Percentiles rank a stretch among this genome's conserved stretches.
These are phyloP conservation scores for Xylaria sp. DNA, from an alignment of 2,329 filamentous ascomycete genomes.

Conservation along the genomic window DNA sequence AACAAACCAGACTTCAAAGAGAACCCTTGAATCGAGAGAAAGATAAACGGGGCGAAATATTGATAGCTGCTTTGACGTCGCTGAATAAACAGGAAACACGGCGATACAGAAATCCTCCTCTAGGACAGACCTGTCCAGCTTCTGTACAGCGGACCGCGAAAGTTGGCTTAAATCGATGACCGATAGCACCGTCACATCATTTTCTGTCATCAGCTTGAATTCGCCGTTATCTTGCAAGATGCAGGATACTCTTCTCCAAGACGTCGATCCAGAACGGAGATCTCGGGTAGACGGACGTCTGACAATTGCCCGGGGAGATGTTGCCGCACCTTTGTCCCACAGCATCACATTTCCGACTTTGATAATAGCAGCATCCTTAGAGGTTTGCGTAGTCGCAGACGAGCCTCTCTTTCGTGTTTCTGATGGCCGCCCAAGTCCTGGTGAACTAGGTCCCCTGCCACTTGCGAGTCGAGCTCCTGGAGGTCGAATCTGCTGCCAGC, in stretches of 20 bases:
- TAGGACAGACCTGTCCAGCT: conserved; percentile 88
- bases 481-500: conserved; percentile 81
- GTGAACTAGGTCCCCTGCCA: conserved; percentile 52
- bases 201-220: conserved; percentile 88
- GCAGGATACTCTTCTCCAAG: conserved; percentile 91
- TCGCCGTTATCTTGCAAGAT: conserved; percentile 95
- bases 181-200: conserved; percentile 81
- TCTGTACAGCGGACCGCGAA: conserved; percentile 88
- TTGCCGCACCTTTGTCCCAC: conserved; percentile 81
- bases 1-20: conserved; percentile 99
- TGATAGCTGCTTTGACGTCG: conserved; percentile 76
- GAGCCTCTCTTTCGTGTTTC: conserved; percentile 58
- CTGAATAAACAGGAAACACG: conserved; percentile 92
- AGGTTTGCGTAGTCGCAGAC: conserved; percentile 49
- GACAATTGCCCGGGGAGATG: conserved; percentile 66
- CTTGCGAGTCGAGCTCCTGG: conserved; percentile 65
- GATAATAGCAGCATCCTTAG: conserved; percentile 84
- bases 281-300: conserved; percentile 69
- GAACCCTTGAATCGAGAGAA: conserved; percentile 82
- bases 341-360: conserved; percentile 92
- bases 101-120: conserved; percentile 95
- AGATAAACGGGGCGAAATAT: conserved; percentile 90
- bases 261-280: conserved; percentile 62
- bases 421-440: conserved; percentile 53
- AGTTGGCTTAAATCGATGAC: conserved; percentile 89